These are phyloP conservation scores for Candida ficus DNA, from an alignment of 805 yeast species.

Conservation along the genomic window DNA sequence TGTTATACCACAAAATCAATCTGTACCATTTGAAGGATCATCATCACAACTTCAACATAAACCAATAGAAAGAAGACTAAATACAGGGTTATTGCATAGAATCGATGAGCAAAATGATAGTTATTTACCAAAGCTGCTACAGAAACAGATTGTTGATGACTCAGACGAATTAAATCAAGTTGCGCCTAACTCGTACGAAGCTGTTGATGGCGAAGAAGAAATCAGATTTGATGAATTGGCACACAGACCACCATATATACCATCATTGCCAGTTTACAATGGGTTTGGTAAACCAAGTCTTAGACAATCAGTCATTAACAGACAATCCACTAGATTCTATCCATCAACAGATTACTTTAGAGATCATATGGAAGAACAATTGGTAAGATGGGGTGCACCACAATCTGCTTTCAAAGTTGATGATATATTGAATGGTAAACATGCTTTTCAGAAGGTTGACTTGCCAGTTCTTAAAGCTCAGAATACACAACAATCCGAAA, in stretches of 20 bases:
- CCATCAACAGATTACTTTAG: slow-evolving; percentile 24
- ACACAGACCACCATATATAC: slow-evolving; percentile 20
- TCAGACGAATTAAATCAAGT: too few relatives aligned
- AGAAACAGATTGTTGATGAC: too few relatives aligned
- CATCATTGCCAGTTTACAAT: slow-evolving; percentile 8
- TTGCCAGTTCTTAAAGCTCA: slow-evolving; percentile 13
- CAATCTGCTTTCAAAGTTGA: slow-evolving; percentile 23
- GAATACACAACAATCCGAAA: not conserved
- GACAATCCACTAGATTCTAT: slow-evolving; percentile 26
- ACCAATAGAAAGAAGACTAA: not conserved
- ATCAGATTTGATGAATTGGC: slow-evolving; percentile 8
- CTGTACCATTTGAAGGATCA: not conserved
- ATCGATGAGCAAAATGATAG: not conserved
- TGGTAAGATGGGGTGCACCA: slow-evolving; percentile 32
- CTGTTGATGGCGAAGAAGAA: not conserved
- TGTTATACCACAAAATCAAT: too few relatives aligned
- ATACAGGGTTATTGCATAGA: not conserved
- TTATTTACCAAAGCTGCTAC: too few relatives aligned
- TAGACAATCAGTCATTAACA: slow-evolving; percentile 23
- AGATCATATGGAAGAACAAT: slow-evolving; percentile 31
- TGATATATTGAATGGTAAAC: slow-evolving; percentile 28
- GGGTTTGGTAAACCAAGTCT: slow-evolving; percentile 20
- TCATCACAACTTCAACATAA: not conserved
- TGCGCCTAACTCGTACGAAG: too few relatives aligned
- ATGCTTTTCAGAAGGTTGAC: slow-evolving; percentile 27